A percentile compares a stretch with the other conserved stretches of the same genome.
Conservation (phyloP, 2,329 filamentous ascomycete species). For the Sclerotiophoma versabilis region DNA sequence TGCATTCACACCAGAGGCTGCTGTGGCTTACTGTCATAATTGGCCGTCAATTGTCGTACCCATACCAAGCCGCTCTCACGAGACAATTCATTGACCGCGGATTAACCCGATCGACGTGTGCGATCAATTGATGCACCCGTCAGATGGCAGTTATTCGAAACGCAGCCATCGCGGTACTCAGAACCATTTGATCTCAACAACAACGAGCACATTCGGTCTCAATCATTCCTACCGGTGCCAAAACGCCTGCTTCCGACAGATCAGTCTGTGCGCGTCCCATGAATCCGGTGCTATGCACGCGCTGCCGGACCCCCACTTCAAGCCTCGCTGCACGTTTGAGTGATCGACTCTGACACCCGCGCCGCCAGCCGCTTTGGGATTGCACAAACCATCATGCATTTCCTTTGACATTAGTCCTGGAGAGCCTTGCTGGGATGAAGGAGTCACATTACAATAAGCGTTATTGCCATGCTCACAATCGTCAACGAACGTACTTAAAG, state of each 20-base stretch:
- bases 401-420: not conserved
- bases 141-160: not conserved
- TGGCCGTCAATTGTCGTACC: constrained; percentile 7
- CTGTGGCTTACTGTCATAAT: constrained; percentile 11
- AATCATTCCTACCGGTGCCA: constrained; percentile 10
- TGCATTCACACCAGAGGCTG: constrained; percentile 9
- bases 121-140: not conserved
- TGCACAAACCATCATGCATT: constrained; percentile 12
- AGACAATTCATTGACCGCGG: not conserved
- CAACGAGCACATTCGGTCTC: constrained; percentile 17
- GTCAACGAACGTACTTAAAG: not conserved
- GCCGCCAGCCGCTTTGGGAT: constrained; percentile 6
- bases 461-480: not conserved
- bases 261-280: constrained; percentile 45
- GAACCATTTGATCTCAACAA: not conserved
- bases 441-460: not conserved
- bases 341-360: constrained; percentile 23
- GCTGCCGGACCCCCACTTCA: constrained; percentile 37
- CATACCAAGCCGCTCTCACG: constrained; percentile 2
- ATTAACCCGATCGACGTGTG: not conserved
- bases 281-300: constrained; percentile 31
- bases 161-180: not conserved
- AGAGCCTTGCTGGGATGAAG: not conserved
- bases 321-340: constrained; percentile 36
- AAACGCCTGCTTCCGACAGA: constrained; percentile 40